Base-by-base conservation (phyloP, 176 grass and related monocot genomes). In the Ananas comosus region DNA sequence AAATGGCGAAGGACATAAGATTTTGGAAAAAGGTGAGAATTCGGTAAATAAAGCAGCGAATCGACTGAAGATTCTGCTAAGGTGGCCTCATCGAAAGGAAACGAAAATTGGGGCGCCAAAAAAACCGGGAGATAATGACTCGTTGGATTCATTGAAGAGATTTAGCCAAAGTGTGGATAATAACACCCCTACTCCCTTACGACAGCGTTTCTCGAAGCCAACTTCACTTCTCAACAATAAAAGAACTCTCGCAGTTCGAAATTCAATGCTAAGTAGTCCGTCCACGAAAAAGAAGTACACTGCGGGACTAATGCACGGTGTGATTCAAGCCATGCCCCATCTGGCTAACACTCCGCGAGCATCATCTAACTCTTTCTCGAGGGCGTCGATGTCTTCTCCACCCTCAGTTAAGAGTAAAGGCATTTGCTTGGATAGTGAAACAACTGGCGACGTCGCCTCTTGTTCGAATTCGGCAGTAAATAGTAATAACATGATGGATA, bases 321-420 rank as follows among this genome's bases (percentile, higher is more conserved):
- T 90, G 66, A 83, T 90, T 78, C 81, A 88, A 82, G 82, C 89
- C 14, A 88, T 97, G 93, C 93, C 93, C 7, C 79, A 87, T 19
- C 23, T 97, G 71, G 84, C 77, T 0, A 68, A n/a, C 48, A 0
- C 54, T 21, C n/a, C 70, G 1, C 49, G 29, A n/a, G 73, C 76
- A 0, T 66, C 81, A 2, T 48, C 73, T 2, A 48, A 28, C 65
- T 67, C 66, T 25, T 63, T 80, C 50, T 67, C 66, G 12, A 64
- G 57, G 69, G 64, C 85, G 48, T 82, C 88, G 0, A 61, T 82
- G 21, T 72, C 83, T 13, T 64, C 82, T 10, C 66, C 64, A 12
- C 27, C 72, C 12, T 85, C 85, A 23, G 72, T 64, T 24, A 88
- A 83, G 54, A 63, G 86, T 51, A 99, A 88, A 77, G 87, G 70